A percentile compares a stretch with the other conserved stretches of the same genome.
phyloP scores from a whole-genome alignment of 768 basidiomycete species.

The Hortiboletus campestris region DNA sequence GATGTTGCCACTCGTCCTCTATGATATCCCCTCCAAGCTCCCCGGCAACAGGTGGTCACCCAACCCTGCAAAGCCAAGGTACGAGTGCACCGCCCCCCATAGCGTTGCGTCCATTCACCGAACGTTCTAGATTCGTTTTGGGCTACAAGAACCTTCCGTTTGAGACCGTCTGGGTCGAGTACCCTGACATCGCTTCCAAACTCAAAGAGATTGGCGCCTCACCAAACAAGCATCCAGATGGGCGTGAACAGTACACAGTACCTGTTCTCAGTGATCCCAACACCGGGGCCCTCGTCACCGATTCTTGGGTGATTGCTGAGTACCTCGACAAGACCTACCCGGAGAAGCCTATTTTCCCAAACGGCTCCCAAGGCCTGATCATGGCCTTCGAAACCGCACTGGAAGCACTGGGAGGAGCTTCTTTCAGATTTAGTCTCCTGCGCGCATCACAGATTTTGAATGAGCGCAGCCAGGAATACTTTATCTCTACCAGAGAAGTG shows the following conservation, averaged over 20 bases:
- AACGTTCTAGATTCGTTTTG: slow-evolving; percentile 27
- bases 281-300: slow-evolving; percentile 27
- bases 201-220: slow-evolving; percentile 28
- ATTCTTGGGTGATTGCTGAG: slow-evolving; percentile 33
- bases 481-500: slow-evolving; percentile 34
- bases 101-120: not conserved
- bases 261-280: slow-evolving; percentile 36
- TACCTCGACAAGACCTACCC: slow-evolving; percentile 39
- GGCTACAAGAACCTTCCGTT: slow-evolving; percentile 35
- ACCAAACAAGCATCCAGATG: slow-evolving; percentile 18
- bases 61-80: slow-evolving; percentile 41
- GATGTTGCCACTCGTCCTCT: slow-evolving; percentile 34
- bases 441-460: slow-evolving; percentile 31
- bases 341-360: slow-evolving; percentile 29
- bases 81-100: not conserved
- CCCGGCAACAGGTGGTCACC: slow-evolving; percentile 35
- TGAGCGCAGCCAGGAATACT: slow-evolving; percentile 37
- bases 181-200: slow-evolving; percentile 28
- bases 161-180: slow-evolving; percentile 36
- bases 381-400: slow-evolving; percentile 11
- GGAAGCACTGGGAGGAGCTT: not conserved
- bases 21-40: slow-evolving; percentile 35
- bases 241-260: slow-evolving; percentile 26
- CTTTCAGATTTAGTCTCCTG: slow-evolving; percentile 17
- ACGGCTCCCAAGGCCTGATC: slow-evolving; percentile 23